Percentiles rank a stretch among this genome's conserved stretches.
phyloP scores from a whole-genome alignment of 352 stramenopile species.

The Peronospora belbahrii region DNA sequence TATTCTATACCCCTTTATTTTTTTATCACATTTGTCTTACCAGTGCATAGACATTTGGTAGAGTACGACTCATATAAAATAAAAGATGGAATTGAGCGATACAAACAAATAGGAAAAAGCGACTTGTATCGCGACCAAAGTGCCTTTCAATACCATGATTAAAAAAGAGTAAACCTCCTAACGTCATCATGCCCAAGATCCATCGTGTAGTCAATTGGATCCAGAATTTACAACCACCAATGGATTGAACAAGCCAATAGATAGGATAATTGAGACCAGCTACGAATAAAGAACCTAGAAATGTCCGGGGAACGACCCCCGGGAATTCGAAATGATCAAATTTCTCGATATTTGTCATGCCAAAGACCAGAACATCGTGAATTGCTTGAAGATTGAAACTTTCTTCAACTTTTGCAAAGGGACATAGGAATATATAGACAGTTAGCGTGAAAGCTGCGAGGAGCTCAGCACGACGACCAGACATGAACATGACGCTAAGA shows the following conservation, averaged over 20 bases:
- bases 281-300: conserved; percentile 85
- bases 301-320: conserved; percentile 97
- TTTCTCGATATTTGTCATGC: conserved; percentile 27
- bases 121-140: conserved; percentile 49
- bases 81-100: conserved; percentile 95
- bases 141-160: conserved; percentile 44
- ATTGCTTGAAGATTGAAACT: conserved; percentile 97
- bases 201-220: conserved; percentile 57
- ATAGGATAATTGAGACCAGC: conserved; percentile 39
- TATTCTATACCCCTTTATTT: neutral
- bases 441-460: conserved; percentile 33
- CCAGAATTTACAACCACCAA: conserved; percentile 35
- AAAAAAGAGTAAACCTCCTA: conserved; percentile 49
- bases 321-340: conserved; percentile 98
- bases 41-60: conserved; percentile 97
- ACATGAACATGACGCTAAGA: conserved; percentile 22
- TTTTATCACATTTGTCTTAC: conserved; percentile 21
- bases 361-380: conserved; percentile 91
- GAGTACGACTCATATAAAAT: conserved; percentile 95
- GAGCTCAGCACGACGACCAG: conserved; percentile 26
- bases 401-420: conserved; percentile 93
- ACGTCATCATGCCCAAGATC: conserved; percentile 52
- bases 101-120: conserved; percentile 85
- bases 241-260: conserved; percentile 17
- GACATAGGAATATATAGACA: conserved; percentile 46